Evolutionary conservation across 2,329 filamentous ascomycete genomes (phyloP).

Genomic region (Falciphora oryzae): DNA sequence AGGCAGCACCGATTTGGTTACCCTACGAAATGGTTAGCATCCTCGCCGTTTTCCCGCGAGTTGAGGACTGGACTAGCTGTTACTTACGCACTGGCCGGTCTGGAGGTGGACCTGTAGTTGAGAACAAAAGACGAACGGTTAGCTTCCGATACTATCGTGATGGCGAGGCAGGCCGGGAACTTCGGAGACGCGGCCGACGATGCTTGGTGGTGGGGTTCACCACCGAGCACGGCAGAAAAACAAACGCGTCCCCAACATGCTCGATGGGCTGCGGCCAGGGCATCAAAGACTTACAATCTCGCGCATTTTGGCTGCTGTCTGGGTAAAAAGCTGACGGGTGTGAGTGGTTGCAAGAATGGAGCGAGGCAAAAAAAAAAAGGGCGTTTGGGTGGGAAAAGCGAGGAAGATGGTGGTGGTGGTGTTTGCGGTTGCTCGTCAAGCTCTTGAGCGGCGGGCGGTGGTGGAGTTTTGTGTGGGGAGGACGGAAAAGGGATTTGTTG

Average conservation of each 20-base stretch:
- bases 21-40: constrained; percentile 54
- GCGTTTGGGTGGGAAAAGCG: constrained; percentile 13
- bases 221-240: constrained; percentile 15
- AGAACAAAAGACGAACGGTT: constrained; percentile 27
- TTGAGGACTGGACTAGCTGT: background rate
- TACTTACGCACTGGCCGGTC: constrained; percentile 97
- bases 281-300: constrained; percentile 61
- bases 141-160: background rate
- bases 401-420: constrained; percentile 26
- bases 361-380: background rate
- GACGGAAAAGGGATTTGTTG: constrained; percentile 7
- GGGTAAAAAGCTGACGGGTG: constrained; percentile 1
- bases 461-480: constrained; percentile 9
- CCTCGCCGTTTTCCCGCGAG: background rate
- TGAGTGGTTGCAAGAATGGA: background rate
- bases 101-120: constrained; percentile 88
- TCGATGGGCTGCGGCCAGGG: background rate
- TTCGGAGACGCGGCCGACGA: background rate
- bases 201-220: constrained; percentile 22
- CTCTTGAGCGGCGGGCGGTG: background rate
- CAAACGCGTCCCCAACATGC: background rate
- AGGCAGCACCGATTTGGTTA: constrained; percentile 99
- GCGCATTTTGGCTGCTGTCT: constrained; percentile 54
- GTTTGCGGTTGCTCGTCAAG: constrained; percentile 34
- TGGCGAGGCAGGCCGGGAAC: background rate